phyloP scores from a whole-genome alignment of 768 basidiomycete species.

The Podaxis sp. region DNA sequence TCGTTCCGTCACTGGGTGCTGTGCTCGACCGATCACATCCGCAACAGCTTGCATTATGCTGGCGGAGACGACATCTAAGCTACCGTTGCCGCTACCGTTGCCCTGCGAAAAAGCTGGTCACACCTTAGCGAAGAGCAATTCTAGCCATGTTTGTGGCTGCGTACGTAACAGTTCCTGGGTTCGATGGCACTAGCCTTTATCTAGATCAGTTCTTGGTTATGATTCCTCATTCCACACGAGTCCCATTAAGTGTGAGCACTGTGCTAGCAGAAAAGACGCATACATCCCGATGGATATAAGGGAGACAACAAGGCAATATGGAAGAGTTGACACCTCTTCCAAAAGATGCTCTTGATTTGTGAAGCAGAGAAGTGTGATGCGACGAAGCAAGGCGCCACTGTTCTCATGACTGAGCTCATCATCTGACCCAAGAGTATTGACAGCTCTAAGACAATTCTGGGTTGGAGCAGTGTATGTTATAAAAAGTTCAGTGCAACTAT shows the following conservation, averaged over 20 bases:
- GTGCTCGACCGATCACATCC: neutral
- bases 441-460: conserved; percentile 7
- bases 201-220: neutral
- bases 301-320: conserved; percentile 30
- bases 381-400: conserved; percentile 49
- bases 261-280: conserved; percentile 1
- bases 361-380: conserved; percentile 62
- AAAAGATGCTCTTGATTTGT: conserved; percentile 37
- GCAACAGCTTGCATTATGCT: too few species aligned
- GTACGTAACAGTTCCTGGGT: neutral
- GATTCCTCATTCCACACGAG: neutral
- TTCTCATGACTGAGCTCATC: conserved; percentile 29
- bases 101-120: neutral
- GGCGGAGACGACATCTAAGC: too few species aligned
- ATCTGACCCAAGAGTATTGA: conserved; percentile 23
- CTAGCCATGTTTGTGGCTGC: neutral
- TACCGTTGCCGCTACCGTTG: too few species aligned
- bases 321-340: conserved; percentile 41
- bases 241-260: neutral
- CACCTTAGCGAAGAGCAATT: neutral
- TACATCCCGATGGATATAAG: conserved; percentile 14
- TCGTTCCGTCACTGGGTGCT: neutral
- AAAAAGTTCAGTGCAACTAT: conserved; percentile 5
- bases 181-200: neutral
- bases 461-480: conserved; percentile 10